Conservation (phyloP, 2,329 filamentous ascomycete species). For the Penicillium sp. region DNA sequence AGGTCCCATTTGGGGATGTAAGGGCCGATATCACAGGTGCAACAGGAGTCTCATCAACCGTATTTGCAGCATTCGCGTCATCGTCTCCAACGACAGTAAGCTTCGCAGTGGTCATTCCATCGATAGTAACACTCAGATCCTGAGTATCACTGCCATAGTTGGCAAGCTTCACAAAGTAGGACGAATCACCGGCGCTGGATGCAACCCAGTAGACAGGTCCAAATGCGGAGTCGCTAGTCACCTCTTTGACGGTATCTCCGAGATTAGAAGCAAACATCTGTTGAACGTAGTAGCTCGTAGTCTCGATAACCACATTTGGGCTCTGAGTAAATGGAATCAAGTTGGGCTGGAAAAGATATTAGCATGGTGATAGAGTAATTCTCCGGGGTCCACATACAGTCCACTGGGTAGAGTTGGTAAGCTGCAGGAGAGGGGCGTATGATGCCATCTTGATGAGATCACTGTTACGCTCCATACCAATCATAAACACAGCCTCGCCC, state of each 20-base stretch:
- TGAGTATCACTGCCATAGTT: conserved; percentile 22
- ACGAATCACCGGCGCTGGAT: conserved; percentile 13
- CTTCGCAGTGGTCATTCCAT: conserved; percentile 13
- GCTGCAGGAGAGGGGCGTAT: no score
- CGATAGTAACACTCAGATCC: conserved; percentile 23
- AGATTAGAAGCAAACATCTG: conserved; percentile 29
- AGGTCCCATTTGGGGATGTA: conserved; percentile 11
- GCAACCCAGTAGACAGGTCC: conserved; percentile 33
- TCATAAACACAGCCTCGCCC: no score
- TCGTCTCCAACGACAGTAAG: conserved; percentile 20
- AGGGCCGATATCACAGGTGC: conserved; percentile 10
- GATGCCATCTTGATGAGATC: no score
- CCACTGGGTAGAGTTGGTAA: no score
- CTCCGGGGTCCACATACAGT: no score
- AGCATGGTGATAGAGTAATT: not conserved
- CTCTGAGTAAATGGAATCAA: conserved; percentile 25
- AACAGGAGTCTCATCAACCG: conserved; percentile 12
- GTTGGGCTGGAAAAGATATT: conserved; percentile 17
- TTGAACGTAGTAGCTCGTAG: conserved; percentile 32
- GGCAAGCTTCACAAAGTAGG: conserved; percentile 25
- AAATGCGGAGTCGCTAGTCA: conserved; percentile 21
- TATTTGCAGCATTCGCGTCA: conserved; percentile 17
- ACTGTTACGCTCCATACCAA: no score
- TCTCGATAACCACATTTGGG: conserved; percentile 20
- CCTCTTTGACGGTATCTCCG: conserved; percentile 24